phyloP scores from a whole-genome alignment of 805 yeast species.

The Kodamaea neixiangensis region DNA sequence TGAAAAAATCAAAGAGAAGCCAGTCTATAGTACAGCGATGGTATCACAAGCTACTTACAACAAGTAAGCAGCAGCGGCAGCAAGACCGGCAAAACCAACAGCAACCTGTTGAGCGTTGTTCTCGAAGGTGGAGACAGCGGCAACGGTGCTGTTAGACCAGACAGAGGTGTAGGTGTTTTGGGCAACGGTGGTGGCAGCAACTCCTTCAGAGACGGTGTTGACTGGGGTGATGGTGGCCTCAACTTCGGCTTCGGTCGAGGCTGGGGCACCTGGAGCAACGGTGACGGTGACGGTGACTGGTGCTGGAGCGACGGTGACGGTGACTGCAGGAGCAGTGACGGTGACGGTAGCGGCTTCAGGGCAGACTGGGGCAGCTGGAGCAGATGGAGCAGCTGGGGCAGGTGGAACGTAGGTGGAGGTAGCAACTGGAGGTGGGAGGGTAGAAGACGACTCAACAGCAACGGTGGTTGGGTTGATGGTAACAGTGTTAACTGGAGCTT shows the following conservation, averaged over 20 bases:
- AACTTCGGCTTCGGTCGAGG: conserved; percentile 36
- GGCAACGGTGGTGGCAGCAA: conserved; percentile 41
- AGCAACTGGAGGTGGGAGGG: conserved; percentile 12
- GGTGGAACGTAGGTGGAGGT: conserved; percentile 11
- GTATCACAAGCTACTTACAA: conserved; percentile 20
- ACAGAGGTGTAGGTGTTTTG: conserved; percentile 43
- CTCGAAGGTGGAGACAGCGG: conserved; percentile 27
- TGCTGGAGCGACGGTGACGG: conserved; percentile 11
- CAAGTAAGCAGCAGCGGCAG: conserved; percentile 43
- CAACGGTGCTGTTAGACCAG: conserved; percentile 22
- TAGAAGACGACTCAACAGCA: conserved; percentile 21
- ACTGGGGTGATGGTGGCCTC: conserved; percentile 54
- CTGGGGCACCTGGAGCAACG: conserved; percentile 17
- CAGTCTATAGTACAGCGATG: background rate
- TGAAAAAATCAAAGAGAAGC: conserved; percentile 1
- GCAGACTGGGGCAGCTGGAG: conserved; percentile 14
- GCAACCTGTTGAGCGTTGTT: conserved; percentile 33
- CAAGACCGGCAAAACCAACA: conserved; percentile 42
- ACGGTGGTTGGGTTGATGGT: conserved; percentile 24
- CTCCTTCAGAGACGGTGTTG: conserved; percentile 47
- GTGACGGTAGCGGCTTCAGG: conserved; percentile 11
- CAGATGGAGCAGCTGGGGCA: conserved; percentile 12
- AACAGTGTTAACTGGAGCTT: conserved; percentile 33
- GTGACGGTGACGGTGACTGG: conserved; percentile 11
- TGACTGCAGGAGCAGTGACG: conserved; percentile 11